Evolutionary conservation across 345 rosid species (phyloP), one percentile per base, ranked within the genome.

Genomic region (Acer campestre): DNA sequence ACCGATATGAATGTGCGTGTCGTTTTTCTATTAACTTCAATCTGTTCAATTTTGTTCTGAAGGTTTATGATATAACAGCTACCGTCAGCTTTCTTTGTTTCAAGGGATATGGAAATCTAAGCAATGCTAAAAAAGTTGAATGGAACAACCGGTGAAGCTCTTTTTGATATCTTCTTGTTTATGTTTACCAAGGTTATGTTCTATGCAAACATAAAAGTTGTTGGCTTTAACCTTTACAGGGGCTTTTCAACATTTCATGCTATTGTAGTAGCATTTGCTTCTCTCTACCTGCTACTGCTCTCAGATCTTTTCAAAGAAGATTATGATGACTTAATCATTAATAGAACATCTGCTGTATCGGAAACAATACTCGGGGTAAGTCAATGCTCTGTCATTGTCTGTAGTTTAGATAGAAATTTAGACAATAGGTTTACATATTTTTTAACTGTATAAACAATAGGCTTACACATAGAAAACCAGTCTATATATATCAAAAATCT

Each of bases 171-270:
- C 59, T 66, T 74, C 63, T 68, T 67, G 17, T 75, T 69, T 40
- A 3, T 29, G 1, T 16, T 14, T 73, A 0, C 20, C 27, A 22
- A 35, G 42, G 59, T 65, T 31, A n/a, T n/a, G 20, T 20, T 61
- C 10, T 61, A 4, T 16, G 49, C 42, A 72, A 29, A 65, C 59
- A 48, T 68, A 59, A 64, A 58, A 12, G 65, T 77, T 53, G 35
- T 49, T n/a, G 56, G 72, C 56, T 73, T 73, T 73, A 53, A 75
- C 31, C 68, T 76, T 14, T 79, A 18, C 90, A 94, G 98, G 88
- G 98, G 94, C 51, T 90, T 94, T 86, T 94, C 98, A 49, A 94
- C 98, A 46, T 81, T 89, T 72, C 98, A 94, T 83, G 98, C 98
- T 73, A 14, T 94, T 59, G 20, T 90, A 65, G 91, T 82, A 40